Percentiles rank a stretch among this genome's conserved stretches.
phyloP scores from a whole-genome alignment of 192 early-diverging fungal genomes.

The Chytriomyces confervae region DNA sequence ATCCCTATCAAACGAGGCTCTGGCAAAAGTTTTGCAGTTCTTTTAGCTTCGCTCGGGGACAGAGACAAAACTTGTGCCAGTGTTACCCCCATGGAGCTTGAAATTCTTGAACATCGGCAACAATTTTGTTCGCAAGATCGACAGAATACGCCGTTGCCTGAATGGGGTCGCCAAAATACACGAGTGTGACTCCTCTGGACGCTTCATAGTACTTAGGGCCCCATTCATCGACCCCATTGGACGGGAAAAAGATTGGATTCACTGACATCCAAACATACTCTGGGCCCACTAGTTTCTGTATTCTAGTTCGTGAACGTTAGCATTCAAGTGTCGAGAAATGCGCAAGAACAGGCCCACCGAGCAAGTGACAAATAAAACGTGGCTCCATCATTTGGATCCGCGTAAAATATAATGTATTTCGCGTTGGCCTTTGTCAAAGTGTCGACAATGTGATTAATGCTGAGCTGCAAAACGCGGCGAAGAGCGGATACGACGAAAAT shows the following conservation, averaged over 20 bases:
- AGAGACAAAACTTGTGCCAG: background rate
- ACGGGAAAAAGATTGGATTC: background rate
- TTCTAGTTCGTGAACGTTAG: background rate
- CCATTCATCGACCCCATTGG: background rate
- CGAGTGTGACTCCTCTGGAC: background rate
- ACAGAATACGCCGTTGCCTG: background rate
- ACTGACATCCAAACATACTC: conserved; percentile 17
- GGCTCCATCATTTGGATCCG: background rate
- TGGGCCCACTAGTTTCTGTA: background rate
- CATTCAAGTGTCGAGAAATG: no score
- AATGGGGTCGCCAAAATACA: background rate
- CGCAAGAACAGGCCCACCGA: background rate
- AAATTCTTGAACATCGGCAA: background rate
- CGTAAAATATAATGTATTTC: background rate
- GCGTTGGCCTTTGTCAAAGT: background rate
- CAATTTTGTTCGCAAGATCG: background rate
- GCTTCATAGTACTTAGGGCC: conserved; percentile 2
- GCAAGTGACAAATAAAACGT: background rate
- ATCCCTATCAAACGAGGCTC: background rate
- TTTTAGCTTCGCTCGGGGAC: background rate
- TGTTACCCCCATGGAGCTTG: background rate
- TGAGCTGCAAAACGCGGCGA: background rate
- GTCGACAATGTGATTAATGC: background rate
- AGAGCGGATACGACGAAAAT: no score
- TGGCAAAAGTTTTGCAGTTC: background rate